Conservation (phyloP, 306 rosid genomes). For the Hippophae rhamnoides region DNA sequence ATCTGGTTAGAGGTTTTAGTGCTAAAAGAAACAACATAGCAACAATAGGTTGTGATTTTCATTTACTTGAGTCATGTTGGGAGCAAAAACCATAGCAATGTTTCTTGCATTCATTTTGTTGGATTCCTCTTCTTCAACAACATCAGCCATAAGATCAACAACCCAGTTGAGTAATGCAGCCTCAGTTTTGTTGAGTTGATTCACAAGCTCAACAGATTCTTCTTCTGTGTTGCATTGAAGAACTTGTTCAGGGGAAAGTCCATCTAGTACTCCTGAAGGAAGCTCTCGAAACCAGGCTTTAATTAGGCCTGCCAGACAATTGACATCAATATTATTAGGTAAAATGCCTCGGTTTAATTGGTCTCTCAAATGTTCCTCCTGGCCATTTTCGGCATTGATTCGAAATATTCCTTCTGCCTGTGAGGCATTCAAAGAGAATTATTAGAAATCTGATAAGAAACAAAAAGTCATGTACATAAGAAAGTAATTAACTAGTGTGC, state of each 20-base stretch:
- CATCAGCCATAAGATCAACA: conserved; percentile 88
- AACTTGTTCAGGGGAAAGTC: conserved; percentile 92
- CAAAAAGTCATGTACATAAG: neutral
- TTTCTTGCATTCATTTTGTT: conserved; percentile 96
- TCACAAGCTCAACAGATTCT: conserved; percentile 69
- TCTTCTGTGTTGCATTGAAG: conserved; percentile 83
- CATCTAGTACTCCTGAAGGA: conserved; percentile 88
- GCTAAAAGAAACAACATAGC: neutral
- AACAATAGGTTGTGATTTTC: neutral
- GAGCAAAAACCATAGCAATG: conserved; percentile 96
- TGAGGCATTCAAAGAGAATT: conserved; percentile 2
- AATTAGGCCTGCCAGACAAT: conserved; percentile 80
- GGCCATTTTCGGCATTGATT: conserved; percentile 77
- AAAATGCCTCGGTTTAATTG: conserved; percentile 77
- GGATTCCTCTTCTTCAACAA: conserved; percentile 77
- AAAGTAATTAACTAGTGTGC: neutral
- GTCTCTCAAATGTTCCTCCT: conserved; percentile 78
- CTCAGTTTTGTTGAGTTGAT: conserved; percentile 70
- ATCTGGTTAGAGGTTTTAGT: neutral
- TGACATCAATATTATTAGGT: conserved; percentile 80
- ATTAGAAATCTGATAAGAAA: conserved; percentile 2
- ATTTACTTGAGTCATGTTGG: conserved; percentile 88
- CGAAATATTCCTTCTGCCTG: conserved; percentile 93
- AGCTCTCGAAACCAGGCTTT: conserved; percentile 99
- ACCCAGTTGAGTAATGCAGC: conserved; percentile 78